These are phyloP conservation scores for Knufia fluminis DNA, from an alignment of 2,329 filamentous ascomycete species.

Conservation along the genomic window DNA sequence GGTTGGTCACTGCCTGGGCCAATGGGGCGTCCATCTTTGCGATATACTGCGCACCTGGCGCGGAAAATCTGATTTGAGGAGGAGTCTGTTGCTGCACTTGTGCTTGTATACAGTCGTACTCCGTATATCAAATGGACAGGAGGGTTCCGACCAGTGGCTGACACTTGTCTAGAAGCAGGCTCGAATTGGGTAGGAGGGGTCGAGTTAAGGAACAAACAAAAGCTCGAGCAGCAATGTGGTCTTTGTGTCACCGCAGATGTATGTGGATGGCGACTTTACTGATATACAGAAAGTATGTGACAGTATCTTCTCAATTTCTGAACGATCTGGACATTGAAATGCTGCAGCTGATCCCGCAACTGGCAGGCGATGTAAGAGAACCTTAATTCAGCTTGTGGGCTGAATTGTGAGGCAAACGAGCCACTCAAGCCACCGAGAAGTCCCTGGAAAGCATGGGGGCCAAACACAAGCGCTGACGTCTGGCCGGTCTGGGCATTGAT, in stretches of 20 bases:
- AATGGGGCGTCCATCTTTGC: conserved; percentile 41
- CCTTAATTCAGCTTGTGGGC: conserved; percentile 1
- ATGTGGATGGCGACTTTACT: not conserved
- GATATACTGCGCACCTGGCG: conserved; percentile 17
- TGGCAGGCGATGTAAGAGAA: not conserved
- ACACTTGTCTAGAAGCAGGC: not conserved
- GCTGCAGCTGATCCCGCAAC: not conserved
- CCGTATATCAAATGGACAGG: not conserved
- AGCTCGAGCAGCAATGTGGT: not conserved
- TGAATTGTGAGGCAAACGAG: not conserved
- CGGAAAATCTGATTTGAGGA: not conserved
- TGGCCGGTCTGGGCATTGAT: too few species aligned
- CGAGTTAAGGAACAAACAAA: not conserved
- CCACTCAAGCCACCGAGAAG: not conserved
- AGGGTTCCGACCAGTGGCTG: too few species aligned
- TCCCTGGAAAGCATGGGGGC: not conserved
- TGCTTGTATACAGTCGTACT: not conserved
- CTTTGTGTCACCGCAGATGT: not conserved
- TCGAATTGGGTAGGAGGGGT: not conserved
- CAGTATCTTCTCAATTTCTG: not conserved
- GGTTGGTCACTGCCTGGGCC: conserved; percentile 85
- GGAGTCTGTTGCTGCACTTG: not conserved
- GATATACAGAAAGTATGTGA: not conserved
- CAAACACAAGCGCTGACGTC: not conserved
- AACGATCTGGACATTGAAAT: conserved; percentile 5